Conservation (phyloP, 2,329 filamentous ascomycete genomes). For the Colletotrichum orbiculare region DNA sequence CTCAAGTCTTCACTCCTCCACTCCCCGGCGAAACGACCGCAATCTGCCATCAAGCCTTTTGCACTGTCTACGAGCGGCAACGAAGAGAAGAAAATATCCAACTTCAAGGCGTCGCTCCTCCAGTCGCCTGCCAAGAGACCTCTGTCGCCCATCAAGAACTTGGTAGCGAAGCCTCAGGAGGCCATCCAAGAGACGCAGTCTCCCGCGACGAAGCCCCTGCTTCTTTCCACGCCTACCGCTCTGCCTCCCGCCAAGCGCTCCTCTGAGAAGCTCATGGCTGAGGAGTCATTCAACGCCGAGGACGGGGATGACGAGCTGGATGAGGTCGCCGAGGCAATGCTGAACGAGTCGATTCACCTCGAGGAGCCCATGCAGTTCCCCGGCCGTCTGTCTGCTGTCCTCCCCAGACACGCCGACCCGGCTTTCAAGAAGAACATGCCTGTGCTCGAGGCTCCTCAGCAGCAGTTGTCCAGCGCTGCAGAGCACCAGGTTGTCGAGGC, state of each 20-base stretch:
- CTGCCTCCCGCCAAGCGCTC: constrained; percentile 42
- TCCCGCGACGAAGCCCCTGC: constrained; percentile 50
- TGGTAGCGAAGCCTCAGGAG: constrained; percentile 43
- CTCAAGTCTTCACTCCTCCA: constrained; percentile 56
- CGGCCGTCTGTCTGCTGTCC: constrained; percentile 57
- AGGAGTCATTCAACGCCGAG: constrained; percentile 39
- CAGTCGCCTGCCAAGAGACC: constrained; percentile 64
- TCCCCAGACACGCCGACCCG: constrained; percentile 56
- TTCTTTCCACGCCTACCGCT: constrained; percentile 45
- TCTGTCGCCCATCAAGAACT: constrained; percentile 55
- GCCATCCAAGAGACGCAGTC: constrained; percentile 38
- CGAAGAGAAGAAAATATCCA: constrained; percentile 48
- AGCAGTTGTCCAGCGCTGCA: neutral
- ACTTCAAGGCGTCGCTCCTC: constrained; percentile 60
- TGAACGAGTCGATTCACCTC: constrained; percentile 44
- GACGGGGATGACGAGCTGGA: constrained; percentile 40
- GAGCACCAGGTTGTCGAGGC: neutral
- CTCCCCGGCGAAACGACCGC: constrained; percentile 63
- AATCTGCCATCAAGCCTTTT: constrained; percentile 55
- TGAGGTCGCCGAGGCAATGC: constrained; percentile 38
- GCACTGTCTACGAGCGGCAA: constrained; percentile 42
- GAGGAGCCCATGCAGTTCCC: constrained; percentile 54
- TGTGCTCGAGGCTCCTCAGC: constrained; percentile 38
- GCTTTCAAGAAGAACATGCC: constrained; percentile 47
- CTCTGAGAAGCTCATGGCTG: constrained; percentile 52